Base-by-base conservation (phyloP, 1,139 yeast species). In the Suhomyces choctaworum region DNA sequence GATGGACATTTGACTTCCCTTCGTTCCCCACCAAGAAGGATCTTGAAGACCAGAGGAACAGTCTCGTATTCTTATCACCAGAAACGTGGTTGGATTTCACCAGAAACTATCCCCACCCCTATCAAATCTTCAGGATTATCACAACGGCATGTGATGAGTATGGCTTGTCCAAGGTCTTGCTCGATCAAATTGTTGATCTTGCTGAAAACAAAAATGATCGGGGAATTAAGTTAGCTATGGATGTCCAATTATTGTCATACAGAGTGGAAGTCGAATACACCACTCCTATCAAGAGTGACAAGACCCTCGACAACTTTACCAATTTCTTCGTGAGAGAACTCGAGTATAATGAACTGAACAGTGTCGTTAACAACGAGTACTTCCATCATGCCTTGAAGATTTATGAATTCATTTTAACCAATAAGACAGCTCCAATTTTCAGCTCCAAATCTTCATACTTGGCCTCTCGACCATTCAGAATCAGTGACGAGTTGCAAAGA, bases 311-410 rank as follows among this genome's bases (percentile, higher is more conserved):
- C n/a, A 57, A 60, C 12, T 68, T 76, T 37, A 47, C 70, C 3
- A 39, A 48, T 1, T 68, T 66, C 29, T 51, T 81, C 22, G 56
- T 62, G 6, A 59, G 51, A 2, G 60, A 64, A 3, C 45, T 80
- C 4, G 9, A 29, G 11, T 22, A 25, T 16, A 29, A 29, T 19
- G 30, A 34, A 15, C 20, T 54, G 2, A 21, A 23, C 16, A 16
- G 34, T 5, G 21, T 28, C 31, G 63, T 65, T 1, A 63, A 72
- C 40, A 56, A 66, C 16, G 56, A 64, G 3, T 81, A 81, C 77
- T 74, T 76, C 47, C 67, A 76, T 1, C 66, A 70, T 37, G 72
- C 76, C 0, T 53, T 82, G 31, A 56, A 64, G 10, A 66, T 77
- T 3, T 64, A 75, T 32, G 81, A 76, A 31, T 74, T 70, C 29